phyloP scores from a whole-genome alignment of 331 rosid species.

The Quercus tomentella region DNA sequence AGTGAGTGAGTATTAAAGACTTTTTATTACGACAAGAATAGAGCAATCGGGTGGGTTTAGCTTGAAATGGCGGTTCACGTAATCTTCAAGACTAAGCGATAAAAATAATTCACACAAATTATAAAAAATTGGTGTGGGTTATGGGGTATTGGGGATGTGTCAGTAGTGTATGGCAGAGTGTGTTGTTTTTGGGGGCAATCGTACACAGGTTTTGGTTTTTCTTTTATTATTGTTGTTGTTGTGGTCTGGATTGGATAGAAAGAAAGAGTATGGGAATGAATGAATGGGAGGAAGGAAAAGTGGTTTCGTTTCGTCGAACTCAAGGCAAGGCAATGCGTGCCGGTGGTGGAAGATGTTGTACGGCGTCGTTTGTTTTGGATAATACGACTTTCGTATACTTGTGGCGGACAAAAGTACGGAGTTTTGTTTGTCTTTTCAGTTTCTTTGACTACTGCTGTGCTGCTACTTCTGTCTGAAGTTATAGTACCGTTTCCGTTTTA shows the following conservation, averaged over 20 bases:
- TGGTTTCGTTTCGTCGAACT: neutral
- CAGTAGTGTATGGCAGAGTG: too few relatives aligned
- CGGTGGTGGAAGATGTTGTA: neutral
- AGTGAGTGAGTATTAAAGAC: too few relatives aligned
- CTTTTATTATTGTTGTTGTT: neutral
- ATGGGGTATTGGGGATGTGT: too few relatives aligned
- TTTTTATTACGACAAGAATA: neutral
- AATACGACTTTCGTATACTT: neutral
- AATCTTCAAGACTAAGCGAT: constrained; percentile 39
- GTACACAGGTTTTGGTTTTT: neutral
- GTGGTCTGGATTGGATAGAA: neutral
- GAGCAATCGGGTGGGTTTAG: neutral
- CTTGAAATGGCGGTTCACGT: constrained; percentile 13
- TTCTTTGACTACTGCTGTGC: too few relatives aligned
- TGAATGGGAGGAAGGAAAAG: too few relatives aligned
- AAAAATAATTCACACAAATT: neutral
- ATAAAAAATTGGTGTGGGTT: neutral
- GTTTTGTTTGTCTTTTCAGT: too few relatives aligned
- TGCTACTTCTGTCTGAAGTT: too few relatives aligned
- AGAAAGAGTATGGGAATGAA: too few relatives aligned
- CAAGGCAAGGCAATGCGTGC: too few relatives aligned
- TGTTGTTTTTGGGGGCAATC: too few relatives aligned
- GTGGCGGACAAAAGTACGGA: neutral
- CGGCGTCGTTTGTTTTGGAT: neutral
- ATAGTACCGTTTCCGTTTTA: too few relatives aligned